Conservation (phyloP, 2,329 filamentous ascomycete species). For the Apiospora koreana region DNA sequence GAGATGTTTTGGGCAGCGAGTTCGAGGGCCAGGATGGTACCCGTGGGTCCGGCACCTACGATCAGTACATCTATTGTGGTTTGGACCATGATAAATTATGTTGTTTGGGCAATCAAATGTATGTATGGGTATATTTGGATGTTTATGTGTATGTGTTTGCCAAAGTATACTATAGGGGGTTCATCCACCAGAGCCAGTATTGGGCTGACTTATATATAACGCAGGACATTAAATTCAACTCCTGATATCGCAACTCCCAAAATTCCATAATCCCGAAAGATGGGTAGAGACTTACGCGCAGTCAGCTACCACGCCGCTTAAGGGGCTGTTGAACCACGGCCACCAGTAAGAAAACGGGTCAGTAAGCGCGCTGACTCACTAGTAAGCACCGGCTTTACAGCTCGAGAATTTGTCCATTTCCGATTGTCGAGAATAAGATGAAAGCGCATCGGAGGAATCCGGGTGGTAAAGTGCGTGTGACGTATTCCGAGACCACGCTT, state of each 20-base stretch:
- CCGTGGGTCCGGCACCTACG: conserved; percentile 27
- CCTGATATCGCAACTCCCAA: background rate
- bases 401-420: background rate
- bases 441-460: background rate
- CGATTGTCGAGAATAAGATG: background rate
- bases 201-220: background rate
- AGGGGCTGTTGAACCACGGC: background rate
- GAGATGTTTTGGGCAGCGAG: conserved; percentile 23
- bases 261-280: background rate
- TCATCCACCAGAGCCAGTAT: background rate
- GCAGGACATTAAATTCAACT: background rate
- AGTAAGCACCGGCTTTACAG: background rate
- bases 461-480: background rate
- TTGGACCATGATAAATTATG: background rate
- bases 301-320: background rate
- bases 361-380: background rate
- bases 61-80: conserved; percentile 23
- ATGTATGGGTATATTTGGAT: background rate
- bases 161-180: background rate
- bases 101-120: background rate
- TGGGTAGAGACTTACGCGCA: background rate
- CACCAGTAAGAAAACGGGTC: background rate
- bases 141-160: background rate
- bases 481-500: background rate
- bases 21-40: conserved; percentile 25